Conservation (phyloP, 805 yeast species). For the Candida gorgasii region DNA sequence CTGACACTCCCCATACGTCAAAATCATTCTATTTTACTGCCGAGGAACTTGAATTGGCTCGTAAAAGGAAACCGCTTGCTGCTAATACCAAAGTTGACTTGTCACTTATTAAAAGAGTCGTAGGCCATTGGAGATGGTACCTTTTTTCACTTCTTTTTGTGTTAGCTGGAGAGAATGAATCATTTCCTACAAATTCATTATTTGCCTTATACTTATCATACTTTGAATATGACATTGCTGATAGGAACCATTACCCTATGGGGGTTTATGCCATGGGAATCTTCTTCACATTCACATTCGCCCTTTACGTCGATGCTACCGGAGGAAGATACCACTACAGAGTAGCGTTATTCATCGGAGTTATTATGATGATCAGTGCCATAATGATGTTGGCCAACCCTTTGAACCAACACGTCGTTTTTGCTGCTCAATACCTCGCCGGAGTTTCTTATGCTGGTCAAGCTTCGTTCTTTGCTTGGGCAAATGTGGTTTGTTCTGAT, state of each 20-base stretch:
- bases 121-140: slow-evolving; percentile 40
- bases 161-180: slow-evolving; percentile 39
- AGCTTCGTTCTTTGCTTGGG: slow-evolving; percentile 64
- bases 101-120: slow-evolving; percentile 43
- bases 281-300: slow-evolving; percentile 27
- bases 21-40: slow-evolving; percentile 26
- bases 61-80: slow-evolving; percentile 37
- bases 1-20: slow-evolving; percentile 54
- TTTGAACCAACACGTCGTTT: slow-evolving; percentile 34
- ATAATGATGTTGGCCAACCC: slow-evolving; percentile 49
- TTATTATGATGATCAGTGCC: slow-evolving; percentile 45
- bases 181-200: slow-evolving; percentile 32
- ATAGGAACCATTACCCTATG: slow-evolving; percentile 40
- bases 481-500: slow-evolving; percentile 55
- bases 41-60: slow-evolving; percentile 28
- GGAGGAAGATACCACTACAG: slow-evolving; percentile 50
- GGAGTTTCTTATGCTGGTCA: slow-evolving; percentile 62
- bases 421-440: slow-evolving; percentile 56
- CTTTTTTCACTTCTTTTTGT: slow-evolving; percentile 37
- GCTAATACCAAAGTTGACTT: slow-evolving; percentile 27
- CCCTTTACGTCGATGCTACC: slow-evolving; percentile 31
- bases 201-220: slow-evolving; percentile 34
- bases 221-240: slow-evolving; percentile 27
- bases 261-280: slow-evolving; percentile 39
- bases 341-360: slow-evolving; percentile 46